Percentiles rank a stretch among this genome's conserved stretches.
Conservation (phyloP, 345 rosid genomes). For the Moricandia moricandioides region DNA sequence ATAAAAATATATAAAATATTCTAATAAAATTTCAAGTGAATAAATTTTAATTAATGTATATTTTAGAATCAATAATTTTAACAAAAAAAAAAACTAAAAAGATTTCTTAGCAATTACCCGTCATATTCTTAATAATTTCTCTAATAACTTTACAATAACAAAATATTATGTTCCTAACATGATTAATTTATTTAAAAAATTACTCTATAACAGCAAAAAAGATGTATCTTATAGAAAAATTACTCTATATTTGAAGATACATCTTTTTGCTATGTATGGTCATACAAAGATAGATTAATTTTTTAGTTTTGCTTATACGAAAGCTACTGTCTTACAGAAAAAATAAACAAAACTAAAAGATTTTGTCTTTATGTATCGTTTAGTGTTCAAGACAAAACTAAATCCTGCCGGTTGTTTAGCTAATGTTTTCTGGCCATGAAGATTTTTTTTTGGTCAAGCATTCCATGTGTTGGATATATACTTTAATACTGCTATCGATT, state of each 20-base stretch:
- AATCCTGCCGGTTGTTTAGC: constrained; percentile 16
- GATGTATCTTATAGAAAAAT: background rate
- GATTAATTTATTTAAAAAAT: too few species aligned
- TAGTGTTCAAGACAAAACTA: background rate
- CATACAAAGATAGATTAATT: too few species aligned
- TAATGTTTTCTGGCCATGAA: constrained; percentile 12
- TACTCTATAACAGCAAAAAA: background rate
- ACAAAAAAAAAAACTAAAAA: too few species aligned
- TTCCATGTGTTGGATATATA: background rate
- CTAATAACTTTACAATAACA: too few species aligned
- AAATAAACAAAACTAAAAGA: background rate
- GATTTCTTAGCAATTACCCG: too few species aligned
- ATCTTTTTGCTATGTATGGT: background rate
- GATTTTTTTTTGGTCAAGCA: background rate
- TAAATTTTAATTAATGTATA: too few species aligned
- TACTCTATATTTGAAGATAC: too few species aligned
- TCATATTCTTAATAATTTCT: too few species aligned
- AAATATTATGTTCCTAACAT: background rate
- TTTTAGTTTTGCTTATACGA: too few species aligned
- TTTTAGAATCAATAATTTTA: background rate
- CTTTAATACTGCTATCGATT: background rate
- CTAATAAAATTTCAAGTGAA: too few species aligned
- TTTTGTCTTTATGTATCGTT: background rate
- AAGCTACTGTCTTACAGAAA: background rate
- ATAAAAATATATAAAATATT: too few species aligned